phyloP scores from a whole-genome alignment of 2,329 filamentous ascomycete species.

The Capronia americana region DNA sequence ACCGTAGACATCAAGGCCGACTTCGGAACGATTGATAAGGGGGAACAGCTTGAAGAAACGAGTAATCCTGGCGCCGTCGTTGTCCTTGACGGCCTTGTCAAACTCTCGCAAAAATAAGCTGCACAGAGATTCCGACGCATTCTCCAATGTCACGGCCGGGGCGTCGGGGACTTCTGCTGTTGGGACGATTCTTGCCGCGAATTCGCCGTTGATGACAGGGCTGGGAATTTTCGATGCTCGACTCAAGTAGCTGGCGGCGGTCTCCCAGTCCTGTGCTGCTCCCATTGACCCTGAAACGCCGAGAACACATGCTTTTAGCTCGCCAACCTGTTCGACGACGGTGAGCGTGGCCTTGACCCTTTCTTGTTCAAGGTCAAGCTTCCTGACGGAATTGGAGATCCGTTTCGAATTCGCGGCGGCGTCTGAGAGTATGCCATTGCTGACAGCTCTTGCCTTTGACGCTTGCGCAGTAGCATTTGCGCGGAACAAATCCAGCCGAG shows the following conservation, averaged over 20 bases:
- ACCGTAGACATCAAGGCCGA: constrained; percentile 92
- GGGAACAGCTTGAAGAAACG: constrained; percentile 98
- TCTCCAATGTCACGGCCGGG: constrained; percentile 83
- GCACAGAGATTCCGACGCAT: constrained; percentile 87
- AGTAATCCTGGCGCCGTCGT: constrained; percentile 88
- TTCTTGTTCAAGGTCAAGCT: constrained; percentile 87
- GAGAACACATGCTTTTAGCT: constrained; percentile 94
- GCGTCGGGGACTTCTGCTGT: constrained; percentile 94
- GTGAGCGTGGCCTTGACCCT: constrained; percentile 87
- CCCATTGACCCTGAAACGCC: constrained; percentile 97
- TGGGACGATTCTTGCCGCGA: constrained; percentile 90
- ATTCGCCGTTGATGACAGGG: constrained; percentile 79
- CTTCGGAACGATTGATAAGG: constrained; percentile 84
- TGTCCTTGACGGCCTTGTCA: constrained; percentile 84
- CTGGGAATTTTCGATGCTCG: constrained; percentile 81
- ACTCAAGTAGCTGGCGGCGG: constrained; percentile 85
- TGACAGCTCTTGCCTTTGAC: constrained; percentile 79
- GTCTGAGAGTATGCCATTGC: constrained; percentile 86
- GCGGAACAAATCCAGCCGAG: constrained; percentile 84
- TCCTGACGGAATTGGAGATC: constrained; percentile 84
- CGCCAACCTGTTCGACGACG: constrained; percentile 93
- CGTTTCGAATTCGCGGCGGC: constrained; percentile 84
- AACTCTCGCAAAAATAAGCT: constrained; percentile 92
- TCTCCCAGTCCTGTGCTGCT: constrained; percentile 97
- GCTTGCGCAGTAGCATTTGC: constrained; percentile 87